A percentile compares a stretch with the other conserved stretches of the same genome.
These are phyloP conservation scores for Tephrocybe sp. DNA, from an alignment of 768 basidiomycete species.

Conservation along the genomic window DNA sequence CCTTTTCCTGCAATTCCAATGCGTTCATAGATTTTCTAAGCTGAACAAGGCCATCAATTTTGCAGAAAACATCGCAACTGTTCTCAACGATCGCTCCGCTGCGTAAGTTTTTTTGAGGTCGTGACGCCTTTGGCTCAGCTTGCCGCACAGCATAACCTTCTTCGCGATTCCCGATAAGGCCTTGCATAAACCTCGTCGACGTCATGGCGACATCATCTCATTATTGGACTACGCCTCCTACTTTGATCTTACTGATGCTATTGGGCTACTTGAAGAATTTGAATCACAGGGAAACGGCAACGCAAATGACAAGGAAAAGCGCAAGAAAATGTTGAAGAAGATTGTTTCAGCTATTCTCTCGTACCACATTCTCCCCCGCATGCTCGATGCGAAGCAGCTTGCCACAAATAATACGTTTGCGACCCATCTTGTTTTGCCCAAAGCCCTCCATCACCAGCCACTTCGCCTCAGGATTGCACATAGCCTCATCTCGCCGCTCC, in stretches of 20 bases:
- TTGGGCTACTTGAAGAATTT: slow-evolving; percentile 26
- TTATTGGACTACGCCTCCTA: not conserved
- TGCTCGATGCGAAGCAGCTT: slow-evolving; percentile 34
- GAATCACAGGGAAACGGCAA: slow-evolving; percentile 36
- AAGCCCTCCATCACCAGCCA: slow-evolving; percentile 41
- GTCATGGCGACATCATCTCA: slow-evolving; percentile 8
- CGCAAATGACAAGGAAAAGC: slow-evolving; percentile 39
- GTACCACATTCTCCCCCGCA: slow-evolving; percentile 53
- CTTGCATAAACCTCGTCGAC: slow-evolving; percentile 24
- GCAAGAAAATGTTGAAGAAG: slow-evolving; percentile 53
- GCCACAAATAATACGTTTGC: slow-evolving; percentile 53
- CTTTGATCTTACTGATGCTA: slow-evolving; percentile 19
- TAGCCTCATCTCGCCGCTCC: slow-evolving; percentile 28
- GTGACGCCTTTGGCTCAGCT: not conserved
- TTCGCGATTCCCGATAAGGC: slow-evolving; percentile 49
- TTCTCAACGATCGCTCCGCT: slow-evolving; percentile 17
- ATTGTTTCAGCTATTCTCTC: slow-evolving; percentile 51
- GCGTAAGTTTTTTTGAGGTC: slow-evolving; percentile 2
- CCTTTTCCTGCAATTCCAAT: not conserved
- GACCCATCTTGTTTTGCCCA: slow-evolving; percentile 39
- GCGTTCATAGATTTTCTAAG: slow-evolving; percentile 18
- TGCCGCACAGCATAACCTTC: slow-evolving; percentile 42
- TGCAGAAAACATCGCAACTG: slow-evolving; percentile 17
- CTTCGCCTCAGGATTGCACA: slow-evolving; percentile 41
- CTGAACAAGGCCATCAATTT: slow-evolving; percentile 23